Percentiles rank a stretch among this genome's conserved stretches.
These are phyloP conservation scores for Zalerion maritima DNA, from an alignment of 495 filamentous ascomycete species.

Conservation along the genomic window DNA sequence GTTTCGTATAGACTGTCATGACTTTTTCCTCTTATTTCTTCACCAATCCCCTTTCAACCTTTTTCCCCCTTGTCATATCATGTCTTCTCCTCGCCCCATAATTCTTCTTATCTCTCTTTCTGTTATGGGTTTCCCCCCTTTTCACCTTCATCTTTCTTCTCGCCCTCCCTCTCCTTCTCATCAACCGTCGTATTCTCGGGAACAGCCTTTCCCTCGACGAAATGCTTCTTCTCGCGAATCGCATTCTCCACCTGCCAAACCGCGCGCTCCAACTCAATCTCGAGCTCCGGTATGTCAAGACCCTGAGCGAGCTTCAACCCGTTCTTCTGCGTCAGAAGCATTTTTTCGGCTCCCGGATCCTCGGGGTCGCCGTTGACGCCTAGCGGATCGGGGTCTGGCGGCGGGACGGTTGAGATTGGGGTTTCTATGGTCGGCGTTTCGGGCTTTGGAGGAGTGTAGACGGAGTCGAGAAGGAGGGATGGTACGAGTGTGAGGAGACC, in stretches of 20 bases:
- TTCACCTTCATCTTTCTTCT: conserved; percentile 8
- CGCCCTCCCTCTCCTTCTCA: conserved; percentile 5
- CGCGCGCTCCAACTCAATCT: conserved; percentile 78
- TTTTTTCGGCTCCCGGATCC: conserved; percentile 31
- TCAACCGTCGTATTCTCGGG: conserved; percentile 4
- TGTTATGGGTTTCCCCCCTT: not conserved
- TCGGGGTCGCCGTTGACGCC: conserved; percentile 23
- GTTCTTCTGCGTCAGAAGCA: conserved; percentile 45
- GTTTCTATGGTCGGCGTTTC: conserved; percentile 10
- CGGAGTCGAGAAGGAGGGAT: conserved; percentile 48
- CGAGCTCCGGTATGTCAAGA: conserved; percentile 67
- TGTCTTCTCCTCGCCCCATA: conserved; percentile 1
- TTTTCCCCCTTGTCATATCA: not conserved
- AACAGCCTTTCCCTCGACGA: conserved; percentile 7
- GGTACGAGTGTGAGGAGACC: conserved; percentile 49
- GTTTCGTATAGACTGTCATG: too few species aligned
- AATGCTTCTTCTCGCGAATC: conserved; percentile 36
- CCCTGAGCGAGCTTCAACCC: conserved; percentile 50
- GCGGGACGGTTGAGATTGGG: conserved; percentile 7
- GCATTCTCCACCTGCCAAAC: conserved; percentile 71
- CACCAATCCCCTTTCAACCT: too few species aligned
- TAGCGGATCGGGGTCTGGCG: conserved; percentile 14
- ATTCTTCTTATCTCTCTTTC: conserved; percentile 1
- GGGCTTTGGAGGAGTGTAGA: conserved; percentile 39
- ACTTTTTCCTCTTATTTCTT: too few species aligned